Conservation (phyloP, 352 stramenopile species). For the Phytophthora idaei region DNA sequence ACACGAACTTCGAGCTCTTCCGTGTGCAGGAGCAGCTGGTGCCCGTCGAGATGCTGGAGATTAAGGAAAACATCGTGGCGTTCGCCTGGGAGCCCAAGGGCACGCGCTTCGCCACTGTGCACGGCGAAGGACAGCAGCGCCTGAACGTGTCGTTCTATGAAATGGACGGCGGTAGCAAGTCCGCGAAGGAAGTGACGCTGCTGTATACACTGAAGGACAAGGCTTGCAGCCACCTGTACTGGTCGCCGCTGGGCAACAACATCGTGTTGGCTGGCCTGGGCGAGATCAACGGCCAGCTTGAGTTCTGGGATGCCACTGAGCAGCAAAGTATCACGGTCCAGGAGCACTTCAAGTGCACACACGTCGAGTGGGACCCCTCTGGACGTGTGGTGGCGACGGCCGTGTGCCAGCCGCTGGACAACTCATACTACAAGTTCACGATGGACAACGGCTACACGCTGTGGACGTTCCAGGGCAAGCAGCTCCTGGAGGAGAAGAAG, state of each 20-base stretch:
- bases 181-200: slow-evolving; percentile 91
- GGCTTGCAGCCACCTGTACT: slow-evolving; percentile 96
- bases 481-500: slow-evolving; percentile 94
- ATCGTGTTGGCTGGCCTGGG: slow-evolving; percentile 95
- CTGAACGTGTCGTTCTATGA: slow-evolving; percentile 98
- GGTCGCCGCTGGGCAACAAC: slow-evolving; percentile 94
- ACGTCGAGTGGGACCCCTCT: slow-evolving; percentile 98
- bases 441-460: slow-evolving; percentile 99
- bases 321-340: slow-evolving; percentile 94
- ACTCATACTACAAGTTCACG: slow-evolving; percentile 96
- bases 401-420: slow-evolving; percentile 96
- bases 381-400: slow-evolving; percentile 95
- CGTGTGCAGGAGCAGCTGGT: slow-evolving; percentile 94
- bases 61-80: slow-evolving; percentile 96
- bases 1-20: slow-evolving; percentile 99
- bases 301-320: slow-evolving; percentile 98
- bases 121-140: slow-evolving; percentile 93
- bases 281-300: slow-evolving; percentile 95
- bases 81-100: slow-evolving; percentile 98
- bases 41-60: slow-evolving; percentile 98
- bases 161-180: slow-evolving; percentile 78
- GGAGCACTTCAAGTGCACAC: slow-evolving; percentile 98
- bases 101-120: slow-evolving; percentile 96
- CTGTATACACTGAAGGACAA: slow-evolving; percentile 96
- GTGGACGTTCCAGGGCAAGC: slow-evolving; percentile 98